Conservation (phyloP, 495 filamentous ascomycete species). For the Aspergillus avenaceus region DNA sequence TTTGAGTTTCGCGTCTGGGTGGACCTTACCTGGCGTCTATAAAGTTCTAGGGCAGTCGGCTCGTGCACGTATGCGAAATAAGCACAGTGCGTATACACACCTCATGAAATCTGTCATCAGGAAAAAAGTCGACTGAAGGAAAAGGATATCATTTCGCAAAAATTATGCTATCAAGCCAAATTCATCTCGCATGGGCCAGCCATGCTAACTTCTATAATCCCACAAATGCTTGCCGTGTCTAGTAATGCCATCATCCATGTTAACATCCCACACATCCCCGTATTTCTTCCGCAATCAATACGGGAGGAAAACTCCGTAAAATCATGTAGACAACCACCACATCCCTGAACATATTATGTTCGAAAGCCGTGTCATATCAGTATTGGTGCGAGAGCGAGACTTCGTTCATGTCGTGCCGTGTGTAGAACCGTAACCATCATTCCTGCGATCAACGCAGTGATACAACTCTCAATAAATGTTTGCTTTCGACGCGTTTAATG, state of each 20-base stretch:
- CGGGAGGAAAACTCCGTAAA: not conserved
- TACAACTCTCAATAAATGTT: too few relatives aligned
- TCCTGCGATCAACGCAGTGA: not conserved
- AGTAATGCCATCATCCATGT: not conserved
- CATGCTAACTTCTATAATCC: constrained; percentile 1
- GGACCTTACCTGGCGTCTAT: not conserved
- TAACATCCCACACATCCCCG: not conserved
- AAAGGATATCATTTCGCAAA: not conserved
- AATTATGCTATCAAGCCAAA: not conserved
- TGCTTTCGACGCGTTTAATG: too few relatives aligned
- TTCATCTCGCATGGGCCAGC: constrained; percentile 2
- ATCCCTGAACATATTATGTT: not conserved
- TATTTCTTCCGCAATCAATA: too few relatives aligned
- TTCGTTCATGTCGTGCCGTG: too few relatives aligned
- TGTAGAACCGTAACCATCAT: not conserved
- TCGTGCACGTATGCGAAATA: not conserved
- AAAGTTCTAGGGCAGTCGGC: not conserved
- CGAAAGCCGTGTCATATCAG: not conserved
- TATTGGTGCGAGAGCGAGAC: too few relatives aligned
- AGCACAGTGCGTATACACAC: not conserved
- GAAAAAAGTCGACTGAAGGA: not conserved
- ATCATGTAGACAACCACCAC: not conserved
- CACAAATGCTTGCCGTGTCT: constrained; percentile 1
- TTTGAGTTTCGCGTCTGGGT: not conserved
- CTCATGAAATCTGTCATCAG: not conserved